Evolutionary conservation across 345 rosid genomes (phyloP).

Genomic region (Salix arbutifolia): DNA sequence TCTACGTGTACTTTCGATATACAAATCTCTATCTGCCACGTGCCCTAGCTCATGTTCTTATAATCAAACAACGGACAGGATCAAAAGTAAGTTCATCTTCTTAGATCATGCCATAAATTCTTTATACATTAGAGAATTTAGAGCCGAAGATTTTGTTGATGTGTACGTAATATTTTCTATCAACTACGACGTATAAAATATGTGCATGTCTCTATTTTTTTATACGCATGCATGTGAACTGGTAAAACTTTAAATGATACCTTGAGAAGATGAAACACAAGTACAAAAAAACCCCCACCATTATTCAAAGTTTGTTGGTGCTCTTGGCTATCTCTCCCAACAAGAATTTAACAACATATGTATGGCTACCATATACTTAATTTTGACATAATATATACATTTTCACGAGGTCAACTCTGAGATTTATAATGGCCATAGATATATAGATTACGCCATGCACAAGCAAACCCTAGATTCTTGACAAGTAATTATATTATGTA

Average conservation of each 20-base stretch:
- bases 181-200: neutral
- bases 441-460: constrained; percentile 30
- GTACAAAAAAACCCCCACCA: neutral
- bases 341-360: constrained; percentile 40
- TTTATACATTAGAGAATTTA: neutral
- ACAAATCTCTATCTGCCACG: neutral
- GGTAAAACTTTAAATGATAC: neutral
- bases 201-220: neutral
- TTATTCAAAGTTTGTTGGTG: constrained; percentile 56
- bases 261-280: neutral
- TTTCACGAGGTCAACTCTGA: constrained; percentile 32
- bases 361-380: constrained; percentile 14
- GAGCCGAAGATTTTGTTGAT: neutral
- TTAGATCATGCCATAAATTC: neutral
- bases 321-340: constrained; percentile 31
- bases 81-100: neutral
- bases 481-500: constrained; percentile 32
- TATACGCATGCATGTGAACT: constrained; percentile 1
- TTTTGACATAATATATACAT: neutral
- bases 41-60: neutral
- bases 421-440: neutral
- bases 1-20: neutral
- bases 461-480: constrained; percentile 31
- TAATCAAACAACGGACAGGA: neutral
- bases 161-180: neutral